Evolutionary conservation across 805 yeast genomes (phyloP).

Genomic region (Teunomyces barrocoloradensis): DNA sequence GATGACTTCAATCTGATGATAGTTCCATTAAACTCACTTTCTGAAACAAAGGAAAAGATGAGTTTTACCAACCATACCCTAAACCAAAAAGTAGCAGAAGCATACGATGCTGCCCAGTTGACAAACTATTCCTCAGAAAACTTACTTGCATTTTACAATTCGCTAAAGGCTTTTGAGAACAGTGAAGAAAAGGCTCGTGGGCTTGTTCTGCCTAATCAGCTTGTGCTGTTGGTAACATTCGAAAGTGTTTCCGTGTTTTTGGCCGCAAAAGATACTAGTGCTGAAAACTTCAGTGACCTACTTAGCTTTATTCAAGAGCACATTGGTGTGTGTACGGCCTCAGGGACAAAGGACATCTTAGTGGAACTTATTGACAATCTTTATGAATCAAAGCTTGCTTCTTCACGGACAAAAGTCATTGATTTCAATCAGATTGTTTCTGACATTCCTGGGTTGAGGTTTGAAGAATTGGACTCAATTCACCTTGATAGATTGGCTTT

Average conservation of each 20-base stretch:
- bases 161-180: constrained; percentile 14
- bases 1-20: constrained; percentile 23
- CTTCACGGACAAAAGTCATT: constrained; percentile 8
- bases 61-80: not conserved
- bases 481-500: constrained; percentile 24
- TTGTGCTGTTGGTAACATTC: constrained; percentile 9
- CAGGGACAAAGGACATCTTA: constrained; percentile 12
- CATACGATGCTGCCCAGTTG: not conserved
- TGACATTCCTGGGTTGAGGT: constrained; percentile 3
- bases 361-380: constrained; percentile 13
- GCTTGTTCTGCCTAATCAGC: constrained; percentile 8
- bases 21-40: constrained; percentile 9
- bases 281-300: constrained; percentile 11
- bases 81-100: not conserved
- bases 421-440: constrained; percentile 12
- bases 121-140: constrained; percentile 1
- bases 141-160: constrained; percentile 2
- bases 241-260: constrained; percentile 11
- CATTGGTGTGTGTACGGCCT: constrained; percentile 10
- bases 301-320: constrained; percentile 11
- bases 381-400: constrained; percentile 9
- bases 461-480: constrained; percentile 14
- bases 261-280: constrained; percentile 4
- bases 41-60: not conserved
- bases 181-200: constrained; percentile 14